Evolutionary conservation across 768 basidiomycete genomes (phyloP).

Genomic region (Podaxis carcinomalis): DNA sequence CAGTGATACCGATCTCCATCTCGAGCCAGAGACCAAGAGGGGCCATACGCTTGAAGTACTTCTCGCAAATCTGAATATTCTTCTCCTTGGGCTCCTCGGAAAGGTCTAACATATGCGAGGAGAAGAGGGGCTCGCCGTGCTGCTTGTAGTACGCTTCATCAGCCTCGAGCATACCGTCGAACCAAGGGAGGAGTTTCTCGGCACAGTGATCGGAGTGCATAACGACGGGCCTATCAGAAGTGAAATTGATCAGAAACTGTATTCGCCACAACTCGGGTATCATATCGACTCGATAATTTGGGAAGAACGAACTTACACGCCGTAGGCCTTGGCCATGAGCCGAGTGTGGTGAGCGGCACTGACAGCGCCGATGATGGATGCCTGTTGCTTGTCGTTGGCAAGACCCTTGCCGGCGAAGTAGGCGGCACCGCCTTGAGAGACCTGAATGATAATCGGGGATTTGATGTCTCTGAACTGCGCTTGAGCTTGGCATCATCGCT

Average conservation of each 20-base stretch:
- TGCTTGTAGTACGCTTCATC: constrained; percentile 90
- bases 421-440: constrained; percentile 94
- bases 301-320: constrained; percentile 61
- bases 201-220: constrained; percentile 99
- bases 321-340: constrained; percentile 83
- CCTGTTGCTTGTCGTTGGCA: constrained; percentile 92
- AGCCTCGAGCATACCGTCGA: constrained; percentile 98
- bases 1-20: constrained; percentile 99
- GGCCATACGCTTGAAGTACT: constrained; percentile 96
- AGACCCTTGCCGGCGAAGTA: constrained; percentile 98
- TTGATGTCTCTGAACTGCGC: constrained; percentile 73
- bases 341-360: constrained; percentile 92
- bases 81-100: constrained; percentile 90
- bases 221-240: constrained; percentile 73
- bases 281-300: not conserved
- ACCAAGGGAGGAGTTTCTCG: constrained; percentile 96
- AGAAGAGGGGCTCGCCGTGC: constrained; percentile 85
- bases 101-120: constrained; percentile 98
- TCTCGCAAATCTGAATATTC: constrained; percentile 89
- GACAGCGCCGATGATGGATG: constrained; percentile 87
- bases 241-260: constrained; percentile 4
- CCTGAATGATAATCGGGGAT: constrained; percentile 95
- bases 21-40: constrained; percentile 93
- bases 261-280: constrained; percentile 1
- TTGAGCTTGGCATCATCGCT: constrained; percentile 11